Evolutionary conservation across 2,329 filamentous ascomycete genomes (phyloP), one percentile per base, ranked within the genome.

Genomic region (Bisporella sp.): DNA sequence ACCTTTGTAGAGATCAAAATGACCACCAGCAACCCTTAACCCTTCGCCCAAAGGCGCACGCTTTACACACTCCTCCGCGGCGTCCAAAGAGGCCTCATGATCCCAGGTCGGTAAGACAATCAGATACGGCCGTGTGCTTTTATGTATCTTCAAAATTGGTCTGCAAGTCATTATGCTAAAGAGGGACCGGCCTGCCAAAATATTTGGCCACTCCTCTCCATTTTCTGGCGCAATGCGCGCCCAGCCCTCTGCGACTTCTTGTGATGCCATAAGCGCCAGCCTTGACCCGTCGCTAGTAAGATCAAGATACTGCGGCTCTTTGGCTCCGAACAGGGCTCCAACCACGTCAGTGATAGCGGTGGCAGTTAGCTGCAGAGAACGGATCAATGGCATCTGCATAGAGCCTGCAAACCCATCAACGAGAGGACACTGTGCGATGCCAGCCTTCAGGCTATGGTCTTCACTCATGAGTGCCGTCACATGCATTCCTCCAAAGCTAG

Each of bases 401-500:
- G 31, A 12, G 8, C n/a, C 5, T 5, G 21, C 31, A 40, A 47
- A 30, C 5, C 45, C 45, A 29, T 47, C 45, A 9, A 47, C 45
- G 7, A 13, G 13, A 9, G 45, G 45, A 31, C 45, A 47, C 21
- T 47, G 45, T 13, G 33, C 45, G 13, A 47, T 47, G 5, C 31
- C 45, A 13, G 45, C 45, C 21, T n/a, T 30, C 12, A 47, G 45
- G 31, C 21, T 30, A 29, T 47, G 21, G 21, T 47, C 45, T 40
- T 47, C 45, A 6, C 6, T 30, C 13, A 47, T 35, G 4, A 47
- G 13, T 9, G 31, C 33, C 45, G 45, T 29, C 3, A 35, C 31
- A 47, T 40, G 4, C 45, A 47, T 47, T 47, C 31, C 45, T 37
- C 31, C 45, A 13, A 47, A 40, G 31, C 45, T 47, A 21, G 31